Base-by-base conservation (phyloP, 768 basidiomycete species). In the Phaeotremella skinneri region DNA sequence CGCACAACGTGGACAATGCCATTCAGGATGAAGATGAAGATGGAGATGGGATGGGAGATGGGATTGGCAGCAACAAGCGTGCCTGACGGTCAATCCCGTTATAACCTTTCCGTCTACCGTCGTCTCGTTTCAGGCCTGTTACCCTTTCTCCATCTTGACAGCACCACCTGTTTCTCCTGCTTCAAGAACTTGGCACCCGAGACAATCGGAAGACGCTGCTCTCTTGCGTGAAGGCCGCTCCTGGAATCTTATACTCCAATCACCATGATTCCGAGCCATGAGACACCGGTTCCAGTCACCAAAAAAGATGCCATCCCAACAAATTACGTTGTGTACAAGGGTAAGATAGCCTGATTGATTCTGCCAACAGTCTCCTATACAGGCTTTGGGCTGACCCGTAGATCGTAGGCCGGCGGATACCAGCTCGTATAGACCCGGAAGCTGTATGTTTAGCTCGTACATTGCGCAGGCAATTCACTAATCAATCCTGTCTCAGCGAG, bases 361-460 rank as follows among this genome's bases (percentile, higher is more conserved):
- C 34, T 6, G 3, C 47, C 13, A 29, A 9, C 4, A 9, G n/a
- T 58, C 43, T 16, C 5, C 47, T 37, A 20, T 14, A 27, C n/a
- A 14, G 2, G 3, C 56, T 23, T 9, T 5, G 27, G 55, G 59
- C 53, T 59, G 14, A 57, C 30, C 5, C 21, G 32, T 4, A 13
- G 11, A 13, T 17, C 7, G 29, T 47, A 69, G 71, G 71, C n/a
- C 56, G 64, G 3, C 52, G 48, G 9, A 66, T 69, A 45, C 67
- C 67, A 20, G 71, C 71, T 52, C 56, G 71, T 30, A 72, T 72
- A 25, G 71, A 72, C 53, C 66, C 68, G 20, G 66, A 68, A 53
- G 71, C 71, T 53, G 71, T 72, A 52, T 47, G 70, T 61, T 1
- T 14, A 9, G 13, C 21, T 16, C 37, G 34, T 16, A 17, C 21